These are phyloP conservation scores for Metarhizium guizhouense DNA, from an alignment of 2,329 filamentous ascomycete species.

Conservation along the genomic window DNA sequence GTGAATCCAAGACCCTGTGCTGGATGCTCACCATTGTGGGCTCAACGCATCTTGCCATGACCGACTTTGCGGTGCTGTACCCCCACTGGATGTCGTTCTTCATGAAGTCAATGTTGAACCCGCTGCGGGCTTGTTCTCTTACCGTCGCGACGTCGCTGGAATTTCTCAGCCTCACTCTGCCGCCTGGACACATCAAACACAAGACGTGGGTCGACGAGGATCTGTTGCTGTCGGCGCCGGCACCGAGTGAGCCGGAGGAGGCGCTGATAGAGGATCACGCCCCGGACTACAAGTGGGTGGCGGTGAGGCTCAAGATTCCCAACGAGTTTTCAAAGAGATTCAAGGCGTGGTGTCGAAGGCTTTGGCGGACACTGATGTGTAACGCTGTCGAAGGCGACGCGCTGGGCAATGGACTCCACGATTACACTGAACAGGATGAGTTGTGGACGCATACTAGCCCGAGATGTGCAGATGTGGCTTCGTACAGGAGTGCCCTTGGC, in stretches of 20 bases:
- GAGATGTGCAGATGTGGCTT: slow-evolving; percentile 3
- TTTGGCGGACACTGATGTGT: slow-evolving; percentile 13
- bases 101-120: slow-evolving; percentile 55
- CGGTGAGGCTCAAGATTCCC: slow-evolving; percentile 45
- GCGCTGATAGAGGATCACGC: slow-evolving; percentile 41
- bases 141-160: slow-evolving; percentile 55
- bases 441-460: slow-evolving; percentile 16
- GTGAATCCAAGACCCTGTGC: slow-evolving; percentile 32
- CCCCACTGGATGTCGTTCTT: slow-evolving; percentile 47
- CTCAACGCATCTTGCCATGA: slow-evolving; percentile 57
- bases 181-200: slow-evolving; percentile 35
- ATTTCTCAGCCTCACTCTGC: slow-evolving; percentile 47
- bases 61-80: slow-evolving; percentile 58
- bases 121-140: slow-evolving; percentile 51
- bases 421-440: slow-evolving; percentile 13
- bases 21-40: slow-evolving; percentile 48
- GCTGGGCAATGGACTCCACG: slow-evolving; percentile 9
- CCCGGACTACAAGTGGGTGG: slow-evolving; percentile 50
- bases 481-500: background rate
- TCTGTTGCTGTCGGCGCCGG: slow-evolving; percentile 33
- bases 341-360: slow-evolving; percentile 32
- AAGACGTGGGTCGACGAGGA: slow-evolving; percentile 45
- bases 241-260: slow-evolving; percentile 27
- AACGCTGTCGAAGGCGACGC: slow-evolving; percentile 3
- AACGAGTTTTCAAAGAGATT: slow-evolving; percentile 47